phyloP scores from a whole-genome alignment of 176 grass and related monocot genomes.

The Guadua angustifolia region DNA sequence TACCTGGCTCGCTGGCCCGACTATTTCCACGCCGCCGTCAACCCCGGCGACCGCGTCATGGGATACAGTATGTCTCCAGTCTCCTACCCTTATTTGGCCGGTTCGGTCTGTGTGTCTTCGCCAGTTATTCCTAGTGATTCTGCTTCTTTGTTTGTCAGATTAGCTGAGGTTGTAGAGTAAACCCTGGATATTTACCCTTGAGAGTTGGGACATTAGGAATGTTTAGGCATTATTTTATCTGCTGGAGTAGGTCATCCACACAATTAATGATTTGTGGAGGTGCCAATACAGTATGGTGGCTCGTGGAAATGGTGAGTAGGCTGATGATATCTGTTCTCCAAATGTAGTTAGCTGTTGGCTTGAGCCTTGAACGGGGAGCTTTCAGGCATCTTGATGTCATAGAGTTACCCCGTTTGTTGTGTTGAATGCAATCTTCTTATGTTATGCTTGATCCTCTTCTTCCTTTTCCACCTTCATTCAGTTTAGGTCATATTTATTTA shows the following conservation, averaged over 20 bases:
- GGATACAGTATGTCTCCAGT: constrained; percentile 76
- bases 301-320: not conserved
- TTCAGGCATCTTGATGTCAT: not conserved
- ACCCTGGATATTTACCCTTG: constrained; percentile 1
- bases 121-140: not conserved
- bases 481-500: constrained; percentile 25
- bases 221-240: not conserved
- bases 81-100: not conserved
- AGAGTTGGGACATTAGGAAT: not conserved
- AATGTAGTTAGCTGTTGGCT: not conserved
- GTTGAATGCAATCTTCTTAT: not conserved
- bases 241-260: not conserved
- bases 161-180: constrained; percentile 6
- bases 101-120: not conserved
- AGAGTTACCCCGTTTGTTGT: not conserved
- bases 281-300: not conserved
- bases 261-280: constrained; percentile 4
- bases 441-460: not conserved
- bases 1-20: constrained; percentile 97
- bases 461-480: not conserved
- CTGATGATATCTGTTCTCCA: not conserved
- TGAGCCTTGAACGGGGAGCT: not conserved
- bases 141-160: constrained; percentile 22
- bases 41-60: constrained; percentile 79
- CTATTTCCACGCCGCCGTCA: constrained; percentile 84